Evolutionary conservation across 2,329 filamentous ascomycete species (phyloP).

Genomic region (Phaeoacremonium minimum): DNA sequence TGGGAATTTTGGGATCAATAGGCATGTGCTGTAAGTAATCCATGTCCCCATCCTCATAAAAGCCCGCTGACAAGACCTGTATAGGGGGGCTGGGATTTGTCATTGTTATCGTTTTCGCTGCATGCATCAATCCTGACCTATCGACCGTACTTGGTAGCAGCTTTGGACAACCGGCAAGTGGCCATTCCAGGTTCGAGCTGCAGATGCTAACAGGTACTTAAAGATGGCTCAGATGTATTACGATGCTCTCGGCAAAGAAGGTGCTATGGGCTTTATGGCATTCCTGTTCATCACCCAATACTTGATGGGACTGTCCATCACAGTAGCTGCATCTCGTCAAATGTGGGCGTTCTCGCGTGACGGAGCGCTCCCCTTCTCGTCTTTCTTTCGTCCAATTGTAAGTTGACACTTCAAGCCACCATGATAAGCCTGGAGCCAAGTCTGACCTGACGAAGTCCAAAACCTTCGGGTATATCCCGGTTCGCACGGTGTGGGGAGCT

Average conservation of each 20-base stretch:
- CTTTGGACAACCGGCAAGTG: constrained; percentile 57
- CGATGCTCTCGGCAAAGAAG: constrained; percentile 54
- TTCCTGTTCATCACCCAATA: constrained; percentile 58
- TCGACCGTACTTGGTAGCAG: constrained; percentile 38
- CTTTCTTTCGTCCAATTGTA: constrained; percentile 49
- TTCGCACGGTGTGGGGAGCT: constrained; percentile 51
- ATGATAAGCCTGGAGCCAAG: no score
- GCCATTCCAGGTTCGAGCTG: constrained; percentile 17
- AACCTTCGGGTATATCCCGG: constrained; percentile 51
- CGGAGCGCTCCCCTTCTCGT: constrained; percentile 55
- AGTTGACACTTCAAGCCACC: constrained; percentile 7
- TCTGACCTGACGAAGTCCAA: constrained; percentile 25
- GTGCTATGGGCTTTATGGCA: constrained; percentile 53
- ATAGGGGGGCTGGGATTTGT: constrained; percentile 52
- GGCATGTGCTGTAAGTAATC: constrained; percentile 32
- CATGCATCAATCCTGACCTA: constrained; percentile 50
- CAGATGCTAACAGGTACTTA: not conserved
- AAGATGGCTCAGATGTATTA: constrained; percentile 49
- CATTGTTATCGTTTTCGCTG: constrained; percentile 51
- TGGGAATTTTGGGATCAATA: constrained; percentile 55
- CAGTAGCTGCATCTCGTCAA: constrained; percentile 56
- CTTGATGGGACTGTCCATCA: constrained; percentile 54
- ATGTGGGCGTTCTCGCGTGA: constrained; percentile 61
- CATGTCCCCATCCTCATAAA: not conserved
- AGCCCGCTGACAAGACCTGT: not conserved